Evolutionary conservation across 1,284 basidiomycete species (phyloP), one percentile per base, ranked within the genome.

Genomic region (Boletellus deceptivus): DNA sequence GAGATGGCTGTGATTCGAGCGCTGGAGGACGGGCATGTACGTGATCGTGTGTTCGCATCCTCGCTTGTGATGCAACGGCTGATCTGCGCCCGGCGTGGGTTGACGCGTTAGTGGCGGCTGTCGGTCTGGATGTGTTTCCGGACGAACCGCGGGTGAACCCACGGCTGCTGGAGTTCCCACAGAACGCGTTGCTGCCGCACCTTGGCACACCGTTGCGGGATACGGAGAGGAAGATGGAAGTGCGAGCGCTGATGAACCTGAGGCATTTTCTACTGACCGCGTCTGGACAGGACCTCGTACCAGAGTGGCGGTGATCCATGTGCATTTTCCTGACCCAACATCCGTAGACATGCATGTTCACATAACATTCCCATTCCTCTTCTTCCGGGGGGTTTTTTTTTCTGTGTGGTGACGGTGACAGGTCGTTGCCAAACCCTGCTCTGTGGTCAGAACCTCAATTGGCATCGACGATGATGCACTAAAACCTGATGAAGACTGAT

Each of bases 81-180:
- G 36, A 46, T 38, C n/a, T n/a, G 8, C 20, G 22, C n/a, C n/a
- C n/a, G n/a, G n/a, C n/a, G 10, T 18, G 6, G 41, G 17, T 27
- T 29, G 16, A 29, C 24, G 31, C 47, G 53, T 52, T 63, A 93
- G 89, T 79, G 55, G 83, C 79, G 45, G 86, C 85, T 7, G 89
- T 90, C 25, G 93, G 94, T 22, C 74, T 97, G 24, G 94, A 97
- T 60, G 93, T 96, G 25, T 96, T 82, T 73, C 90, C 91, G 5
- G 79, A 93, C 67, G 93, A 97, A 68, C 93, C 92, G 0, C 72
- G 84, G 43, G 85, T 96, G 48, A 91, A 95, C 69, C 85, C 88
- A 2, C 78, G 83, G 18, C 72, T 94, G 37, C 74, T 93, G 50
- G 80, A 83, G n/a, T 91, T 91, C 20, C 20, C 20, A 20, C 20